phyloP scores from a whole-genome alignment of 495 filamentous ascomycete genomes.

The Penicillium flavigenum region DNA sequence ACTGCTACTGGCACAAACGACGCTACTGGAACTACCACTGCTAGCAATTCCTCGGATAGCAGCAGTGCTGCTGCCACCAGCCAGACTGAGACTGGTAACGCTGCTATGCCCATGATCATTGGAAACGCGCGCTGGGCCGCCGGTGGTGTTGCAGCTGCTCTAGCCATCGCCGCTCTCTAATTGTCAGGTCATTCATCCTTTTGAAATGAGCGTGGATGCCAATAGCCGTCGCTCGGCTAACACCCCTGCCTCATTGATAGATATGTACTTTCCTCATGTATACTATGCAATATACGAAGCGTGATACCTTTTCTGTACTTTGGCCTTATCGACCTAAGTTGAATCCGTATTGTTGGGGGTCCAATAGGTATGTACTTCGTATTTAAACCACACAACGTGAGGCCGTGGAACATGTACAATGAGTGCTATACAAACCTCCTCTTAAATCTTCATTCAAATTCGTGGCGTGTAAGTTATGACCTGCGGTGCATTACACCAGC shows the following conservation, averaged over 20 bases:
- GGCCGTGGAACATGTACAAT: background rate
- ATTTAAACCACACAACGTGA: background rate
- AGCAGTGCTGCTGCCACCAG: slow-evolving; percentile 10
- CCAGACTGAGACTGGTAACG: slow-evolving; percentile 12
- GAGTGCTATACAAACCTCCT: background rate
- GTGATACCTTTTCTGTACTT: background rate
- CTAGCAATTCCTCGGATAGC: background rate
- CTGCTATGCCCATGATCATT: slow-evolving; percentile 20
- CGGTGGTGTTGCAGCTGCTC: slow-evolving; percentile 19
- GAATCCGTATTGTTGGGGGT: background rate
- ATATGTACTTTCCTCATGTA: slow-evolving; percentile 1
- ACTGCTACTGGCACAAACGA: background rate
- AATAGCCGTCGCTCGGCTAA: no score
- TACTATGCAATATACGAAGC: slow-evolving; percentile 1
- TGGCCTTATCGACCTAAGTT: background rate
- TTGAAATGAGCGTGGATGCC: background rate
- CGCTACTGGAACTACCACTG: slow-evolving; percentile 3
- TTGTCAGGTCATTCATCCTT: background rate
- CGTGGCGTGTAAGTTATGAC: slow-evolving; percentile 10
- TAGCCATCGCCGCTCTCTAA: slow-evolving; percentile 9
- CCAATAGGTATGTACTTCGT: background rate
- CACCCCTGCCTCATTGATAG: background rate
- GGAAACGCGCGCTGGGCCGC: slow-evolving; percentile 19
- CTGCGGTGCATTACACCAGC: slow-evolving; percentile 33
- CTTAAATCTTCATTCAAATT: background rate